Evolutionary conservation across 2,329 filamentous ascomycete genomes (phyloP).

Genomic region (Pestalotiopsis sp.): DNA sequence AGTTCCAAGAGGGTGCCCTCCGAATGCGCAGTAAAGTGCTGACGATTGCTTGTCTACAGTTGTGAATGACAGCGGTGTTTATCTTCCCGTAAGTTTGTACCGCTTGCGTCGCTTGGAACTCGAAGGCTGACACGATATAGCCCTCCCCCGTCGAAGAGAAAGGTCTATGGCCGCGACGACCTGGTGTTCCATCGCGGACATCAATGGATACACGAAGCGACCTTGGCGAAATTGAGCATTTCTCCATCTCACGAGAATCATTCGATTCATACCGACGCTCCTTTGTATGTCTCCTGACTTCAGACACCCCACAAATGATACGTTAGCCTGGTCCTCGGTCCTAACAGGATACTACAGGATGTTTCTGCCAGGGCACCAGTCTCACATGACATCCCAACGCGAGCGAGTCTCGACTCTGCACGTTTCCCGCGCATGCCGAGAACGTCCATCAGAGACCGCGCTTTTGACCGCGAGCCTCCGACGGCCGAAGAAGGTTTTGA

Average conservation of each 20-base stretch:
- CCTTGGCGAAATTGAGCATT: slow-evolving; percentile 84
- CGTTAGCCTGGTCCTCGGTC: slow-evolving; percentile 9
- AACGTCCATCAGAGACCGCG: slow-evolving; percentile 59
- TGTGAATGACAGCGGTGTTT: slow-evolving; percentile 93
- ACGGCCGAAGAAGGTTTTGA: slow-evolving; percentile 83
- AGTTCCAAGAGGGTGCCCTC: neutral
- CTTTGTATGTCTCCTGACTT: slow-evolving; percentile 67
- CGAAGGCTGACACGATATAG: slow-evolving; percentile 40
- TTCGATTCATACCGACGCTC: slow-evolving; percentile 96
- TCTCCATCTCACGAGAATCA: slow-evolving; percentile 93
- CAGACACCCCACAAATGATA: neutral
- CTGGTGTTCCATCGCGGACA: slow-evolving; percentile 48
- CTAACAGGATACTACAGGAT: slow-evolving; percentile 61
- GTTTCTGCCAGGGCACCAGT: slow-evolving; percentile 84
- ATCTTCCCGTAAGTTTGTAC: slow-evolving; percentile 73
- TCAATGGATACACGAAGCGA: slow-evolving; percentile 60
- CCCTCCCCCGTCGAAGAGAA: slow-evolving; percentile 90
- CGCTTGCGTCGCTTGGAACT: neutral
- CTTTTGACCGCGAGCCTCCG: slow-evolving; percentile 62
- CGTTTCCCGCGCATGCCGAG: slow-evolving; percentile 65
- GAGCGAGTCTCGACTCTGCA: slow-evolving; percentile 81
- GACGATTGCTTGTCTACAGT: slow-evolving; percentile 55
- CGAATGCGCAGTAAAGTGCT: slow-evolving; percentile 17
- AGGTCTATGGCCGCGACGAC: slow-evolving; percentile 70
- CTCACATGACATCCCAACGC: slow-evolving; percentile 57